These are phyloP conservation scores for Boletus semigastroideus DNA, from an alignment of 1,284 basidiomycete species.

Conservation along the genomic window DNA sequence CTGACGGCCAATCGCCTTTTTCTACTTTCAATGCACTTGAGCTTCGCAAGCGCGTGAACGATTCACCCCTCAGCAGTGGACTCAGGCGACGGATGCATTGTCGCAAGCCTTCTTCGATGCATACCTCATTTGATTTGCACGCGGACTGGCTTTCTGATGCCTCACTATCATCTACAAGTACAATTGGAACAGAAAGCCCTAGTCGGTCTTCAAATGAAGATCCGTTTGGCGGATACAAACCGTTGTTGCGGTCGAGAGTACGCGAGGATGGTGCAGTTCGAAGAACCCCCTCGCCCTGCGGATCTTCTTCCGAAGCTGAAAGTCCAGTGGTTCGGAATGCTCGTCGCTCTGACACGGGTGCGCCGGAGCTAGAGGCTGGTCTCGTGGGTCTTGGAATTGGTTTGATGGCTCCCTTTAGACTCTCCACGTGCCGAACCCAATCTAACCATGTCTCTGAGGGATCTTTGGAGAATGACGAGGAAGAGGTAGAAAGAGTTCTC, in stretches of 20 bases:
- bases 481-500: slow-evolving; percentile 32
- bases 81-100: slow-evolving; percentile 29
- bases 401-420: slow-evolving; percentile 53
- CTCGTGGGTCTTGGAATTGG: slow-evolving; percentile 48
- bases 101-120: slow-evolving; percentile 38
- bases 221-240: slow-evolving; percentile 35
- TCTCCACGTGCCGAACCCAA: slow-evolving; percentile 33
- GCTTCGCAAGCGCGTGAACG: slow-evolving; percentile 35
- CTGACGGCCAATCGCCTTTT: slow-evolving; percentile 34
- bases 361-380: slow-evolving; percentile 33
- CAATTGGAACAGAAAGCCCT: slow-evolving; percentile 21
- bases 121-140: slow-evolving; percentile 40
- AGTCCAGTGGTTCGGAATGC: slow-evolving; percentile 60
- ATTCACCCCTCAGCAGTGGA: slow-evolving; percentile 32
- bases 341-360: slow-evolving; percentile 27
- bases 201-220: slow-evolving; percentile 31
- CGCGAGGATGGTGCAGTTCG: slow-evolving; percentile 9
- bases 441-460: slow-evolving; percentile 12
- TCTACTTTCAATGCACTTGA: slow-evolving; percentile 28
- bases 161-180: slow-evolving; percentile 32
- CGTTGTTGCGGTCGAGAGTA: slow-evolving; percentile 20
- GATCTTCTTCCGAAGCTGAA: slow-evolving; percentile 45
- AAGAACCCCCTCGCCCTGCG: slow-evolving; percentile 30
- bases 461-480: slow-evolving; percentile 33
- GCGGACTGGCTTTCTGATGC: slow-evolving; percentile 47